A percentile compares a stretch with the other conserved stretches of the same genome.
phyloP scores from a whole-genome alignment of 805 yeast genomes.

The Ogataea pini region DNA sequence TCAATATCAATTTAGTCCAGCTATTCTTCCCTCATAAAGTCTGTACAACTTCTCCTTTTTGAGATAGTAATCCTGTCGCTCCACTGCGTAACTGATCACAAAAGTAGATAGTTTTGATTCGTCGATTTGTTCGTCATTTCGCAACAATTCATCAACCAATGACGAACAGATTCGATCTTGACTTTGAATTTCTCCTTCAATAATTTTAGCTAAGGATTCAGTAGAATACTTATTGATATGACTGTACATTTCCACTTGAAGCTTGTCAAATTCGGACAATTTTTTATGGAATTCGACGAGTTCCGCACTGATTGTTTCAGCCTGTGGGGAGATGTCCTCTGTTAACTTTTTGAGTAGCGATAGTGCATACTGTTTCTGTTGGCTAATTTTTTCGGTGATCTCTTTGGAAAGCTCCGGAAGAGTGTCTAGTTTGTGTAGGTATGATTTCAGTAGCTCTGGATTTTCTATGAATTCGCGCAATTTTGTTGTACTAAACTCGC shows the following conservation, averaged over 20 bases:
- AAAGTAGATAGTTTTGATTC: slow-evolving; percentile 38
- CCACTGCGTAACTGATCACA: slow-evolving; percentile 41
- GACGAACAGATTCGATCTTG: slow-evolving; percentile 20
- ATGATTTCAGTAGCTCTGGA: slow-evolving; percentile 22
- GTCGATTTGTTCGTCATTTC: slow-evolving; percentile 16
- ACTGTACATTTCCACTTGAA: slow-evolving; percentile 34
- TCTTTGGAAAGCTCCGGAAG: slow-evolving; percentile 16
- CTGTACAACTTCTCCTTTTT: slow-evolving; percentile 49
- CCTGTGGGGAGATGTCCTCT: slow-evolving; percentile 24
- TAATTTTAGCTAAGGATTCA: slow-evolving; percentile 36
- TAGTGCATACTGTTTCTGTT: slow-evolving; percentile 38
- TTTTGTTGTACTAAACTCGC: slow-evolving; percentile 25
- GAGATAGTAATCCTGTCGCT: slow-evolving; percentile 45
- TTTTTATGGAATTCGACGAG: slow-evolving; percentile 24
- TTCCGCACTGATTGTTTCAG: slow-evolving; percentile 25
- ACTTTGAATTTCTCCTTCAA: slow-evolving; percentile 35
- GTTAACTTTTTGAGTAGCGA: slow-evolving; percentile 26
- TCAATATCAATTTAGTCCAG: slow-evolving; percentile 15
- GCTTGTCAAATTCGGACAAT: slow-evolving; percentile 23
- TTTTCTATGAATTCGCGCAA: slow-evolving; percentile 22
- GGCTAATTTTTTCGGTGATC: slow-evolving; percentile 38
- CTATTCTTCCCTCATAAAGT: slow-evolving; percentile 46
- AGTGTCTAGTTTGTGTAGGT: slow-evolving; percentile 18
- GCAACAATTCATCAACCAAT: slow-evolving; percentile 21
- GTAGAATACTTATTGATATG: slow-evolving; percentile 34